Base-by-base conservation (phyloP, 768 basidiomycete species). In the Collybia nuda region DNA sequence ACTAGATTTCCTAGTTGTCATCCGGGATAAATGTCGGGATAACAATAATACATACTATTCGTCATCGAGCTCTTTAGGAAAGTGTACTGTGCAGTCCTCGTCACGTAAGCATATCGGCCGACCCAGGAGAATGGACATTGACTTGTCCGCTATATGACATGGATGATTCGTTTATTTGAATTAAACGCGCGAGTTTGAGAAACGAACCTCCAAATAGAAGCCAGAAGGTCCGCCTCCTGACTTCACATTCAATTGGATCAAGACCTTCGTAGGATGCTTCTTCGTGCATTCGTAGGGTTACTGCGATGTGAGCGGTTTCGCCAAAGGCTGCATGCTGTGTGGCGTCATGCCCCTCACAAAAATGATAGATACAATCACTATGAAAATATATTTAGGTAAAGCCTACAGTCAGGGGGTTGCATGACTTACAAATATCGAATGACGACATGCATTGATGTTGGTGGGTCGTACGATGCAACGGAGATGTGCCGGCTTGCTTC, bases 71-170 rank as follows among this genome's bases (percentile, higher is more conserved):
- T 93, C 90, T 67, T 86, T 88, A 22, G 90, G 90, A 70, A 92
- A 91, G 64, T 90, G 85, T 2, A 90, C 81, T 7, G 90, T 91
- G 67, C 91, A 93, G 66, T 96, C 93, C 64, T 94, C 93, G 61
- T 93, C 90, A 47, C 90, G 80, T 61, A 94, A 74, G 66, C 85
- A 90, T 55, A 93, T 90, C 35, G 91, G 90, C 52, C 92, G 78
- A 15, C 89, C 90, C 40, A 93, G 76, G 37, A 93, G 73, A 58
- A 93, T 87, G 42, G 88, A 87, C 86, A 88, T 89, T 15, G 90
- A 92, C 69, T 93, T 93, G 66, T 95, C 93, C 55, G 90, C 90
- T 90, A 62, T 22, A 52, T 45, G 48, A 50, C 48, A 44, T 37
- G 50, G 43, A 44, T 45, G 38, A 39, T 56, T 22, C 32, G 9